Evolutionary conservation across 495 filamentous ascomycete species (phyloP), one percentile per base, ranked within the genome.

Genomic region (Aspergillus wentii): DNA sequence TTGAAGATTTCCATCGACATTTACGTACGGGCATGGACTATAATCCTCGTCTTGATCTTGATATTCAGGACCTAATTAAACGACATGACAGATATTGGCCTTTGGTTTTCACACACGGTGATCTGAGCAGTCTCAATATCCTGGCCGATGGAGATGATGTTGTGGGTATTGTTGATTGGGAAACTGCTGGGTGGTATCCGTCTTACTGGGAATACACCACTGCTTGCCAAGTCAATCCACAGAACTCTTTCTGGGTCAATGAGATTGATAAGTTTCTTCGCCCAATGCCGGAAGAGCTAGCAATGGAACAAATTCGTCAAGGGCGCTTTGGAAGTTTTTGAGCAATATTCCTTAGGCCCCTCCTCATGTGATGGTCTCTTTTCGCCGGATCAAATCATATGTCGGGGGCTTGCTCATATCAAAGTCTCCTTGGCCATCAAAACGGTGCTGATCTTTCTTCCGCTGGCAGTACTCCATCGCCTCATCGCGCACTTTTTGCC

Each of bases 151-250:
- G 52, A 8, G 61, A 62, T 46, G 40, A 61, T 21, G 47, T 70
- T 32, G 61, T 68, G 16, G 70, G 66, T 7, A 74, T 76, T 40
- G 54, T 76, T 54, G 69, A 78, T 50, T 74, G 66, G 71, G 70
- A 74, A 54, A 66, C 59, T 17, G 62, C 66, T 35, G 69, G 66
- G 21, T 76, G 70, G 68, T 70, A 59, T 49, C 71, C 69, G 8
- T 49, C 52, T 8, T 75, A 74, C 44, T 75, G 64, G 67, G 72
- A 76, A 57, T 76, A 75, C 30, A 69, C 68, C 4, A 41, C 69
- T 15, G 71, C 73, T 5, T 54, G 52, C 39, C 57, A 73, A 52
- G 72, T 68, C 22, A 77, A 75, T 41, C 64, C 66, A 8, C 51
- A 62, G 11, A 71, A 70, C 29, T 48, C 49, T 29, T 69, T 69